These are phyloP conservation scores for Fusarium albidum DNA, from an alignment of 2,329 filamentous ascomycete genomes.

Conservation along the genomic window DNA sequence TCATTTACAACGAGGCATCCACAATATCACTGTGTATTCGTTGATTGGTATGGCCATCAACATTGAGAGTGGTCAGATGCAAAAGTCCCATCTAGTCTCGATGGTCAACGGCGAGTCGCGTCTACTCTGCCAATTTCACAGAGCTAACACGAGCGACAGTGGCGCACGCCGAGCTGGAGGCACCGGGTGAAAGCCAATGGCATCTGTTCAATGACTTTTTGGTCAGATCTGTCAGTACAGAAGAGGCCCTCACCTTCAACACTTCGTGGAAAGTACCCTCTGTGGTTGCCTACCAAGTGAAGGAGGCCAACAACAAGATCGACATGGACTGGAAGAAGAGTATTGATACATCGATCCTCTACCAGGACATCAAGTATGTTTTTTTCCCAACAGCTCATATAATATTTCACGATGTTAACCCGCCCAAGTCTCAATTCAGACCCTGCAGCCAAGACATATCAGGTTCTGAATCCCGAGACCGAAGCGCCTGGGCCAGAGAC, in stretches of 20 bases:
- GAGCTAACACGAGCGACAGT: constrained; percentile 55
- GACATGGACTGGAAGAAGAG: constrained; percentile 87
- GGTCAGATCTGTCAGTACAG: constrained; percentile 78
- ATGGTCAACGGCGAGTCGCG: constrained; percentile 76
- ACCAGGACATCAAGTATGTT: constrained; percentile 69
- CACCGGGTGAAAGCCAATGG: constrained; percentile 76
- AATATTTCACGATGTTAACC: constrained; percentile 12
- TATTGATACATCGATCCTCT: constrained; percentile 86
- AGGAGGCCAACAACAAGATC: constrained; percentile 80
- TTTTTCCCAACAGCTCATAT: too few relatives aligned
- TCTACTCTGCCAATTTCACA: background rate
- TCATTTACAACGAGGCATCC: constrained; percentile 79
- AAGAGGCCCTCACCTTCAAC: constrained; percentile 90
- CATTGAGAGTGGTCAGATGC: constrained; percentile 84
- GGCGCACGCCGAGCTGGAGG: constrained; percentile 68
- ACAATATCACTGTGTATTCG: constrained; percentile 88
- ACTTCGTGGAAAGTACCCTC: constrained; percentile 92
- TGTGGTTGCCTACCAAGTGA: constrained; percentile 85
- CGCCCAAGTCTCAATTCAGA: constrained; percentile 50
- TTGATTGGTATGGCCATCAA: constrained; percentile 89
- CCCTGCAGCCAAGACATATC: constrained; percentile 61
- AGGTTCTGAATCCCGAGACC: constrained; percentile 59
- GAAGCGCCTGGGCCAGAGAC: constrained; percentile 77
- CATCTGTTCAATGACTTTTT: constrained; percentile 98
- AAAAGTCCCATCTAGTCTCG: constrained; percentile 90